Evolutionary conservation across 2,329 filamentous ascomycete species (phyloP).

Genomic region (Aspergillus fijiensis): DNA sequence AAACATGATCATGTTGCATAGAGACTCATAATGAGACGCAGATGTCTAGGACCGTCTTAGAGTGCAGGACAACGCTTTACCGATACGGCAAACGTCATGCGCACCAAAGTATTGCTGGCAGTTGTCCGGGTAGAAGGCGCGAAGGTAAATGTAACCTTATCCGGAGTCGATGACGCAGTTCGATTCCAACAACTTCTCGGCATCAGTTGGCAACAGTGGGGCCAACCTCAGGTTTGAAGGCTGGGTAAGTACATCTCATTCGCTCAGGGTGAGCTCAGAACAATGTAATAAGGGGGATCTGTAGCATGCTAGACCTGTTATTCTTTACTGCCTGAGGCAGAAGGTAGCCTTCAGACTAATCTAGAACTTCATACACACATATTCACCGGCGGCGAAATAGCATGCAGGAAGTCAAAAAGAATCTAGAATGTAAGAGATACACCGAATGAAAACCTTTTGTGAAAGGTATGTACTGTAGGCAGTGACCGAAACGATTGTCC

Average conservation of each 20-base stretch:
- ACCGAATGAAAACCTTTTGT: too few relatives aligned
- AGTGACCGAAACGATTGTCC: too few relatives aligned
- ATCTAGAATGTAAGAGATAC: not conserved
- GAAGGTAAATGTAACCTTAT: constrained; percentile 6
- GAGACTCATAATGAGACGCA: not conserved
- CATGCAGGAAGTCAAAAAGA: not conserved
- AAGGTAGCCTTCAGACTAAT: not conserved
- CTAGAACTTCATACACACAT: not conserved
- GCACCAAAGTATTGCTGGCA: not conserved
- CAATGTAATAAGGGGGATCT: not conserved
- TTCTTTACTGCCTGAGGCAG: not conserved
- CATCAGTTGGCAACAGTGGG: not conserved
- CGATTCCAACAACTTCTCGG: not conserved
- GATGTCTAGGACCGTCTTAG: not conserved
- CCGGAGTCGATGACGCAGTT: constrained; percentile 7
- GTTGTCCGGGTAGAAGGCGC: not conserved
- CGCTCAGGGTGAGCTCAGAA: not conserved
- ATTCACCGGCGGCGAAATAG: not conserved
- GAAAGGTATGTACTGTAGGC: too few relatives aligned
- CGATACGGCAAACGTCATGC: not conserved
- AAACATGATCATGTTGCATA: not conserved
- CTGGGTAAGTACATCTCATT: not conserved
- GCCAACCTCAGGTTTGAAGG: not conserved
- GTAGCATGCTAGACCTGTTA: not conserved
- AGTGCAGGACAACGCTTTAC: not conserved